Percentiles rank a stretch among this genome's conserved stretches.
Evolutionary conservation across 371 early-diverging fungal genomes (phyloP).

Genomic region (Lichtheimia hyalospora): DNA sequence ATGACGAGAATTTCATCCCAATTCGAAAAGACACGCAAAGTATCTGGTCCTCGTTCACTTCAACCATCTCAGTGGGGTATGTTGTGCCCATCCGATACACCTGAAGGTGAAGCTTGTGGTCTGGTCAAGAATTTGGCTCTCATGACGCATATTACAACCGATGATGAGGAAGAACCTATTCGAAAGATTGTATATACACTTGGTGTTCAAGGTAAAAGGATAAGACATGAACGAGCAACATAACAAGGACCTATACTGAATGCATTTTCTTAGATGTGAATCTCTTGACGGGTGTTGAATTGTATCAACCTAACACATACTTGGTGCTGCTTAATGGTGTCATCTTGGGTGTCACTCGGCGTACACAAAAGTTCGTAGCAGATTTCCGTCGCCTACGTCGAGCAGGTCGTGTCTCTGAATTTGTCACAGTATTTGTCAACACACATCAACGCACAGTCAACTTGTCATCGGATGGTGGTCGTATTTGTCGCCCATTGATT

Average conservation of each 20-base stretch:
- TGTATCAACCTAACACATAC: constrained; percentile 74
- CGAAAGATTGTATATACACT: constrained; percentile 76
- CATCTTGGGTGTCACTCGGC: constrained; percentile 85
- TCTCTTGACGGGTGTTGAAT: constrained; percentile 78
- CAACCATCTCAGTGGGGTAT: constrained; percentile 99
- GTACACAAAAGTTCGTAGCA: constrained; percentile 75
- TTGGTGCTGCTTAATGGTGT: constrained; percentile 93
- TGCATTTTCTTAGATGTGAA: constrained; percentile 68
- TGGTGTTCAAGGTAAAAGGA: constrained; percentile 70
- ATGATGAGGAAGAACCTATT: constrained; percentile 84
- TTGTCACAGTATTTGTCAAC: constrained; percentile 93
- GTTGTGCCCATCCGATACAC: constrained; percentile 99
- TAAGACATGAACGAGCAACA: too few relatives aligned
- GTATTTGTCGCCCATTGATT: constrained; percentile 98
- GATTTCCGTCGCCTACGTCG: constrained; percentile 88
- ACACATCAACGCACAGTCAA: constrained; percentile 84
- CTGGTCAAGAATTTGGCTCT: constrained; percentile 99
- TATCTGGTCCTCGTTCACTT: constrained; percentile 97
- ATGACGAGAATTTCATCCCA: constrained; percentile 99
- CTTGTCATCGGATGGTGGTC: constrained; percentile 97
- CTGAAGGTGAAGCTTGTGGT: constrained; percentile 99
- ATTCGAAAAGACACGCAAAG: constrained; percentile 99
- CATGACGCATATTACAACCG: constrained; percentile 99
- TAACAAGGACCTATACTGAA: too few relatives aligned
- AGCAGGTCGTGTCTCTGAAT: constrained; percentile 85